Percentiles rank a stretch among this genome's conserved stretches.
Conservation (phyloP, 2,329 filamentous ascomycete genomes). For the Sclerotinia subarctica region DNA sequence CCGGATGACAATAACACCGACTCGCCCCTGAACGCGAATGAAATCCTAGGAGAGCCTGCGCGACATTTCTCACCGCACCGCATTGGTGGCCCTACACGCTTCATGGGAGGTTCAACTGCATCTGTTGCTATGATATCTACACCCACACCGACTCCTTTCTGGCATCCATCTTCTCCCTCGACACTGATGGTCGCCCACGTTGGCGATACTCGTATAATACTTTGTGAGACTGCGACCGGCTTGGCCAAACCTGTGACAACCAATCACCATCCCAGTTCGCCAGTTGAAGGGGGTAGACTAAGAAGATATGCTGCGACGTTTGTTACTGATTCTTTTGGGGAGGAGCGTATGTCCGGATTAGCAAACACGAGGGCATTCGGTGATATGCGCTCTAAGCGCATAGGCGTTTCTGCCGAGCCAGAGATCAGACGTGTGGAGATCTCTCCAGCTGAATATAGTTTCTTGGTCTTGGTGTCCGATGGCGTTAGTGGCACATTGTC, state of each 20-base stretch:
- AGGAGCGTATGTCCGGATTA: slow-evolving; percentile 89
- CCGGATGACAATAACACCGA: slow-evolving; percentile 70
- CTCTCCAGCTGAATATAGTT: slow-evolving; percentile 79
- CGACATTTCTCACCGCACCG: slow-evolving; percentile 52
- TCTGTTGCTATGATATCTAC: slow-evolving; percentile 89
- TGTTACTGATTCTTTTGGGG: slow-evolving; percentile 93
- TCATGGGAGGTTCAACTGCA: slow-evolving; percentile 91
- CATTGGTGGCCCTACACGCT: slow-evolving; percentile 74
- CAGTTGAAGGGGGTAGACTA: slow-evolving; percentile 76
- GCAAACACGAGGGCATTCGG: slow-evolving; percentile 95
- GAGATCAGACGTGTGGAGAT: slow-evolving; percentile 80
- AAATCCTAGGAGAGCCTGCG: slow-evolving; percentile 68
- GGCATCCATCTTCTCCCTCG: slow-evolving; percentile 83
- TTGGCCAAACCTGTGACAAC: slow-evolving; percentile 77
- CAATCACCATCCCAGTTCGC: slow-evolving; percentile 89
- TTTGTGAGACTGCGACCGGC: slow-evolving; percentile 84
- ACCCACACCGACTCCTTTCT: slow-evolving; percentile 86
- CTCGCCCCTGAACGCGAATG: slow-evolving; percentile 76
- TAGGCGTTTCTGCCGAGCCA: slow-evolving; percentile 91
- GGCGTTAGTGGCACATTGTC: slow-evolving; percentile 81
- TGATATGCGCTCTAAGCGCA: slow-evolving; percentile 85
- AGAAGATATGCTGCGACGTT: slow-evolving; percentile 83
- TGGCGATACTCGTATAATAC: slow-evolving; percentile 85
- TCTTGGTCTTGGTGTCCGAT: slow-evolving; percentile 84
- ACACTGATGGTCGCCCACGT: slow-evolving; percentile 87